Evolutionary conservation across 805 yeast species (phyloP).

Genomic region (Ogataea ramenticola): DNA sequence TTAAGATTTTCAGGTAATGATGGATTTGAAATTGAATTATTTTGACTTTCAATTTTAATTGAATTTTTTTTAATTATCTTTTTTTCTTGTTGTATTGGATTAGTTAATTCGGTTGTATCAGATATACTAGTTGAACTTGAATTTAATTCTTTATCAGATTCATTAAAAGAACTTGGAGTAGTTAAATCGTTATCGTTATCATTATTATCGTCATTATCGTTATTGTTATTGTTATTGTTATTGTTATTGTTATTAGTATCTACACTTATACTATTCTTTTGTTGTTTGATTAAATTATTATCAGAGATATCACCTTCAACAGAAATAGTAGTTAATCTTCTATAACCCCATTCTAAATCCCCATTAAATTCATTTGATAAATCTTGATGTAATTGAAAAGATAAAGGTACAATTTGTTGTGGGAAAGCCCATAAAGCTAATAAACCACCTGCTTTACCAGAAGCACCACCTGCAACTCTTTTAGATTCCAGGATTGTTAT

Average conservation of each 20-base stretch:
- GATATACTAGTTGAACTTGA: constrained; percentile 11
- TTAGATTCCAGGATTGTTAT: constrained; percentile 84
- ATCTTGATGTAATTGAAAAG: constrained; percentile 80
- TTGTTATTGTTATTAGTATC: not conserved
- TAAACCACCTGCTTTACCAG: constrained; percentile 96
- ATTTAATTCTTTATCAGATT: not conserved
- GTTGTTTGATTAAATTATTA: constrained; percentile 1
- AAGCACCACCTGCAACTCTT: constrained; percentile 94
- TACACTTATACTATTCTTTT: constrained; percentile 1
- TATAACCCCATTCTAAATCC: constrained; percentile 86
- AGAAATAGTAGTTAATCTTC: constrained; percentile 79
- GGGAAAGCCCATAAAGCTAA: constrained; percentile 97
- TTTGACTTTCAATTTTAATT: constrained; percentile 21
- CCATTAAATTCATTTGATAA: constrained; percentile 76
- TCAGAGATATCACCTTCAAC: constrained; percentile 70
- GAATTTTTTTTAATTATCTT: constrained; percentile 29
- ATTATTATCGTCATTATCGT: not conserved
- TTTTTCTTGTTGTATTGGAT: constrained; percentile 13
- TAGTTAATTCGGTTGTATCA: too few relatives aligned
- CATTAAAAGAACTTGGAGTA: not conserved
- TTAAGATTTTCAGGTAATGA: constrained; percentile 56
- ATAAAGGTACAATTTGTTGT: constrained; percentile 82
- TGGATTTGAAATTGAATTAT: constrained; percentile 5
- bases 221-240: not conserved
- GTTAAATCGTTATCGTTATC: not conserved